These are phyloP conservation scores for Debaryomyces subglobosus DNA, from an alignment of 1,139 yeast genomes.

Conservation along the genomic window DNA sequence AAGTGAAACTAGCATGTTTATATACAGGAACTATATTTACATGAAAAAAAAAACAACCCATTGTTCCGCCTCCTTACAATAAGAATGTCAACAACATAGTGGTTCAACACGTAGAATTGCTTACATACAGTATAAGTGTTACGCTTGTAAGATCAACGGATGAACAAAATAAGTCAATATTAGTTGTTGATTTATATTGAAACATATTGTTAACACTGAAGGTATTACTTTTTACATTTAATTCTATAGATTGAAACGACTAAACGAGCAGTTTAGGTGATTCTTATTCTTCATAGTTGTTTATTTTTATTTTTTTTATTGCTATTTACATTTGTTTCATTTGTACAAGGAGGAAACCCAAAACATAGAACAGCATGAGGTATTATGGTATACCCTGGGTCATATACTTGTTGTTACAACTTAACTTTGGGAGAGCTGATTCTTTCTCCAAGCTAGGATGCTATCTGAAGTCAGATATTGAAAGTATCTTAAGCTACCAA, in stretches of 20 bases:
- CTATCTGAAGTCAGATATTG: constrained; percentile 29
- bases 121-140: constrained; percentile 6
- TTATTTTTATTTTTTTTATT: constrained; percentile 1
- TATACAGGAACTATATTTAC: constrained; percentile 11
- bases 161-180: not conserved
- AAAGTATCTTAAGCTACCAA: constrained; percentile 22
- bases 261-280: not conserved
- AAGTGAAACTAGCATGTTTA: not conserved
- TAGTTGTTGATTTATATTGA: constrained; percentile 4
- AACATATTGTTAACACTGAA: not conserved
- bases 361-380: constrained; percentile 5
- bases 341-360: not conserved
- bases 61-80: constrained; percentile 5
- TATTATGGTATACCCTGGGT: constrained; percentile 5
- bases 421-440: constrained; percentile 7
- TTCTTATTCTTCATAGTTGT: not conserved
- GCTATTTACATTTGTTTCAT: not conserved
- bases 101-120: constrained; percentile 1
- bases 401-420: not conserved
- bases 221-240: not conserved
- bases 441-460: constrained; percentile 39
- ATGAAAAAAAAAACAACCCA: not conserved
- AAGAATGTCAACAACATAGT: constrained; percentile 4
- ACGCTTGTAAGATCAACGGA: constrained; percentile 1
- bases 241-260: not conserved